Percentiles rank a stretch among this genome's conserved stretches.
phyloP scores from a whole-genome alignment of 169 alveolate species.

The Plasmodium sp. region DNA sequence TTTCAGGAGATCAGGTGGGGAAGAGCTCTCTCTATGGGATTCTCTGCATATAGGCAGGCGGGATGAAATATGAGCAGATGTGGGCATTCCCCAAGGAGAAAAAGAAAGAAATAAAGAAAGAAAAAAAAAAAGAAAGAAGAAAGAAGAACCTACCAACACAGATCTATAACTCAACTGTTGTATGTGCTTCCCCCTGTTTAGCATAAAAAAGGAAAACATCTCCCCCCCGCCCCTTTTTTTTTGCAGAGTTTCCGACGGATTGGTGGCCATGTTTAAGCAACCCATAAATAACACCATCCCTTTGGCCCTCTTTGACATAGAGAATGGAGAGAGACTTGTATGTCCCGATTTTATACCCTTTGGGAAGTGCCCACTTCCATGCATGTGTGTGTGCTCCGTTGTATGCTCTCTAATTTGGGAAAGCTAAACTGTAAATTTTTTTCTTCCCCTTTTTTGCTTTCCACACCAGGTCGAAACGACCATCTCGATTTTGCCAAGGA shows the following conservation, averaged over 20 bases:
- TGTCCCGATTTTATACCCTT: not conserved
- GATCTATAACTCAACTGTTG: not conserved
- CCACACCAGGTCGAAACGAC: conserved; percentile 71
- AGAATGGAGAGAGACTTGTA: conserved; percentile 82
- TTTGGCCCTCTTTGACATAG: conserved; percentile 80
- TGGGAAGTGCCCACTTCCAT: not conserved
- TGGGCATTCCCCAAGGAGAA: not conserved
- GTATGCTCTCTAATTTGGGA: not conserved
- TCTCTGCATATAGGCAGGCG: not conserved
- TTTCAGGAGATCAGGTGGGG: conserved; percentile 70
- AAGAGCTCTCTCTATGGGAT: not conserved
- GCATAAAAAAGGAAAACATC: not conserved
- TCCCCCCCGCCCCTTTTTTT: not conserved
- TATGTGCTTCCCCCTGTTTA: not conserved
- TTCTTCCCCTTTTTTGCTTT: not conserved
- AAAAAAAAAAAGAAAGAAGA: too few relatives aligned
- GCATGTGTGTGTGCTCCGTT: not conserved
- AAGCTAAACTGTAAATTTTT: not conserved
- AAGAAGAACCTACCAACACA: not conserved
- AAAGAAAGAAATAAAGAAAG: too few relatives aligned
- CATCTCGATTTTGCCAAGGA: conserved; percentile 77
- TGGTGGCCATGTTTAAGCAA: conserved; percentile 84
- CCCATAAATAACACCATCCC: conserved; percentile 80
- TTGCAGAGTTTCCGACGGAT: conserved; percentile 83
- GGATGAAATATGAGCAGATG: not conserved